Conservation (phyloP, 164 flowering plant species). For the Annona cherimola region DNA sequence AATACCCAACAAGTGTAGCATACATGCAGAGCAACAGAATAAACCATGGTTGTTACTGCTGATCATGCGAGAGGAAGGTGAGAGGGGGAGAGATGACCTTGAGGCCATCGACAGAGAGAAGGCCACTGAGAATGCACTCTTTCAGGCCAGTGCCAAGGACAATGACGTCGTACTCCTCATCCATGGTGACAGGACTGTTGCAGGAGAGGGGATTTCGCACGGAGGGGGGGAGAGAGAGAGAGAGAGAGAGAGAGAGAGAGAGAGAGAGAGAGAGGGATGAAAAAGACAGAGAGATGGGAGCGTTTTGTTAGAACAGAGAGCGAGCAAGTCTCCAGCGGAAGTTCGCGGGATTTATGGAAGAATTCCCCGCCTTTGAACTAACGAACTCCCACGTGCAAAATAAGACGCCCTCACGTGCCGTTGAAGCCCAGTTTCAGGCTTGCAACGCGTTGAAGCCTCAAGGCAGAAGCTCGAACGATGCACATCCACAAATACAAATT, state of each 20-base stretch:
- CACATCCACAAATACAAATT: too few species aligned
- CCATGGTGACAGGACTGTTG: constrained; percentile 16
- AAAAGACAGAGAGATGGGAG: background rate
- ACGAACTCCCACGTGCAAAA: constrained; percentile 1
- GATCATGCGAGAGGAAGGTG: background rate
- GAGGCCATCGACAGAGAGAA: constrained; percentile 24
- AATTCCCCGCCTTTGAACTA: constrained; percentile 7
- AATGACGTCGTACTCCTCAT: constrained; percentile 29
- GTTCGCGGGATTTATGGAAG: constrained; percentile 11
- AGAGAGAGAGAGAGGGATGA: constrained; percentile 3
- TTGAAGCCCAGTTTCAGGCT: background rate
- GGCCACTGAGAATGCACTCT: constrained; percentile 32
- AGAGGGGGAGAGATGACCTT: constrained; percentile 11
- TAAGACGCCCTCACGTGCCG: background rate
- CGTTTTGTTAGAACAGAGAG: background rate
- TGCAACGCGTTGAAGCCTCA: too few species aligned
- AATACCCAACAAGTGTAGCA: too few species aligned
- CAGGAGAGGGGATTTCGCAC: background rate
- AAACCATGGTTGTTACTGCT: background rate
- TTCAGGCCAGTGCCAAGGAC: constrained; percentile 27
- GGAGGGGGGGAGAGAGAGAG: constrained; percentile 6
- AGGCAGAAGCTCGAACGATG: too few species aligned
- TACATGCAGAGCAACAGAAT: background rate
- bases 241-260: background rate
- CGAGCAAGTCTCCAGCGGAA: constrained; percentile 16